Conservation (phyloP, 257 asterid genomes). For the Solanum dulcamara region DNA sequence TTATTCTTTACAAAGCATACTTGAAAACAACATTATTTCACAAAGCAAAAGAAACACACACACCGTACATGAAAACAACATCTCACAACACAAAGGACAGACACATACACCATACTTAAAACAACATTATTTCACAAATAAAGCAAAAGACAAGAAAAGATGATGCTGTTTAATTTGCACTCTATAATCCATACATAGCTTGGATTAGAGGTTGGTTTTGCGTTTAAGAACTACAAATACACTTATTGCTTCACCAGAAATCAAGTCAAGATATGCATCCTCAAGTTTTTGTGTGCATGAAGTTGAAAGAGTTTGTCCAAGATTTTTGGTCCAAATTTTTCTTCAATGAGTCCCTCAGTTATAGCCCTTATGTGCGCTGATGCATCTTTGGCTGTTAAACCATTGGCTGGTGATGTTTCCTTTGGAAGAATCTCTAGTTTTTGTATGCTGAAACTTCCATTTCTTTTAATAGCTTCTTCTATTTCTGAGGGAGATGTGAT, state of each 20-base stretch:
- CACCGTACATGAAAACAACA: no score
- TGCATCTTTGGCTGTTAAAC: not conserved
- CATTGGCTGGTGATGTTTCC: not conserved
- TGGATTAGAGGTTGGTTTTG: not conserved
- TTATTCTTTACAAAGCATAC: not conserved
- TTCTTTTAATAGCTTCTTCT: not conserved
- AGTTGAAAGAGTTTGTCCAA: not conserved
- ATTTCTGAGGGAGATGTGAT: conserved; percentile 15
- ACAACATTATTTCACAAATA: not conserved
- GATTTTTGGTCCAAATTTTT: not conserved
- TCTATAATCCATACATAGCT: no score
- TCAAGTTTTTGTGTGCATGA: not conserved
- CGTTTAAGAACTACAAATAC: not conserved
- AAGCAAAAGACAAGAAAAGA: not conserved
- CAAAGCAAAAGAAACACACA: not conserved
- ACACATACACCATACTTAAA: not conserved
- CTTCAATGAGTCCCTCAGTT: not conserved
- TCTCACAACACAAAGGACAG: not conserved
- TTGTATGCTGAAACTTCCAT: conserved; percentile 8
- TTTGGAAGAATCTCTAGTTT: conserved; percentile 1
- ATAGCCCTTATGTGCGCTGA: not conserved
- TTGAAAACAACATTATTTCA: not conserved
- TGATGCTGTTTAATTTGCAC: no score
- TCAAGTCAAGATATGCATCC: not conserved
- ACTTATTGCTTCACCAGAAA: not conserved